Conservation (phyloP, 1,139 yeast genomes). For the Candida freyschussii region DNA sequence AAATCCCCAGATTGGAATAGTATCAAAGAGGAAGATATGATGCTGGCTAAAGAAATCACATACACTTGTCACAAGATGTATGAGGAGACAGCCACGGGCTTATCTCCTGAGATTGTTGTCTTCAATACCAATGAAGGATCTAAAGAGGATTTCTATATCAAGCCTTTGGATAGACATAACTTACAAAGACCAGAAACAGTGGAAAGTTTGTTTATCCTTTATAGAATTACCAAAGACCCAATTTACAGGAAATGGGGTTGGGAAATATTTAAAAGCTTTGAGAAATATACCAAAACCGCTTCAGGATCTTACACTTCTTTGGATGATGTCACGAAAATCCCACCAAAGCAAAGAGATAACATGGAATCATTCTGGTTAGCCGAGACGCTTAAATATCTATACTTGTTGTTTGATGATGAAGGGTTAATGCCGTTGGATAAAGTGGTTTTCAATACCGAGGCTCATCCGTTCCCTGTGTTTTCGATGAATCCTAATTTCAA, state of each 20-base stretch:
- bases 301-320: conserved; percentile 63
- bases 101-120: conserved; percentile 84
- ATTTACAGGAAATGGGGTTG: conserved; percentile 90
- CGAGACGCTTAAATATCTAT: conserved; percentile 85
- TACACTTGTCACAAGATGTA: conserved; percentile 84
- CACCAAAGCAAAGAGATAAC: conserved; percentile 58
- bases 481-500: conserved; percentile 48
- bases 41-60: conserved; percentile 70
- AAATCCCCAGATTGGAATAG: conserved; percentile 40
- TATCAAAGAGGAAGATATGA: conserved; percentile 51
- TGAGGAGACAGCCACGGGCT: conserved; percentile 64
- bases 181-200: conserved; percentile 94
- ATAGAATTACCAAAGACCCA: conserved; percentile 74
- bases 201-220: conserved; percentile 78
- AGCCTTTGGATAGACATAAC: conserved; percentile 72
- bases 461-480: conserved; percentile 81
- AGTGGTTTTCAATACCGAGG: conserved; percentile 86
- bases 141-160: conserved; percentile 57
- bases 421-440: conserved; percentile 53
- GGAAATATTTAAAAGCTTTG: conserved; percentile 72
- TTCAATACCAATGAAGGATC: conserved; percentile 47
- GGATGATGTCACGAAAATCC: conserved; percentile 51
- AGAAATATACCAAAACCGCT: conserved; percentile 50
- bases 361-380: conserved; percentile 95
- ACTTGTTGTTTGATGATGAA: conserved; percentile 72